A percentile compares a stretch with the other conserved stretches of the same genome.
Evolutionary conservation across 2,329 filamentous ascomycete genomes (phyloP).

Genomic region (Fusarium pseudograminearum): DNA sequence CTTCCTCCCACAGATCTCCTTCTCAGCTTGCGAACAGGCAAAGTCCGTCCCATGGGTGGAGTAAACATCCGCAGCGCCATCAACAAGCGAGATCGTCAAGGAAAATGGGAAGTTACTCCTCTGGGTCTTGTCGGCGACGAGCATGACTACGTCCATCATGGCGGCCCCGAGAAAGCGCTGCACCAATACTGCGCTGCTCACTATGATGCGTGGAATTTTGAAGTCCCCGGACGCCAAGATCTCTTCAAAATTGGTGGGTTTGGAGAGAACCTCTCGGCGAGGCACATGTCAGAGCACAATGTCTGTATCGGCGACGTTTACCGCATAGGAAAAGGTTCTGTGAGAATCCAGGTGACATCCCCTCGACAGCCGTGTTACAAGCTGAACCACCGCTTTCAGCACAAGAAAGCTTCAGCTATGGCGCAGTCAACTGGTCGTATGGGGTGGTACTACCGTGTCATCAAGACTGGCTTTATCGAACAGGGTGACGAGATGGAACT

Average conservation of each 20-base stretch:
- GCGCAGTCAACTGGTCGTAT: conserved; percentile 32
- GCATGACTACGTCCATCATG: conserved; percentile 31
- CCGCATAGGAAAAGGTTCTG: conserved; percentile 20
- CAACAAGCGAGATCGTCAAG: conserved; percentile 31
- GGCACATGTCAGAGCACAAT: conserved; percentile 31
- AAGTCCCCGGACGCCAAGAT: conserved; percentile 21
- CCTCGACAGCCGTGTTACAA: conserved; percentile 40
- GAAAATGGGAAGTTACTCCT: conserved; percentile 19
- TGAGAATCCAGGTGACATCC: conserved; percentile 29
- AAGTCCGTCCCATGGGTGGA: conserved; percentile 27
- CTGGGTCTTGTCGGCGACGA: conserved; percentile 35
- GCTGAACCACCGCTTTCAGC: conserved; percentile 40
- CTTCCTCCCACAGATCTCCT: conserved; percentile 28
- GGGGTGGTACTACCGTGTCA: conserved; percentile 37
- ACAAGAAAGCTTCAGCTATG: conserved; percentile 26
- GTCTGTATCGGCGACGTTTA: conserved; percentile 38
- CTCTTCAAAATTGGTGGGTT: conserved; percentile 35
- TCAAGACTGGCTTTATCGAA: conserved; percentile 17
- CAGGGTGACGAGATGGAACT: conserved; percentile 17
- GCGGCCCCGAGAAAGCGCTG: conserved; percentile 32
- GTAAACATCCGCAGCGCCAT: conserved; percentile 37
- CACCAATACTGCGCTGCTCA: conserved; percentile 36
- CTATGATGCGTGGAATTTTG: conserved; percentile 32
- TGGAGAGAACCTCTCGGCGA: conserved; percentile 34
- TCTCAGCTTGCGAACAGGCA: conserved; percentile 37